Conservation (phyloP, 208 protist species). For the Leishmania lainsoni region DNA sequence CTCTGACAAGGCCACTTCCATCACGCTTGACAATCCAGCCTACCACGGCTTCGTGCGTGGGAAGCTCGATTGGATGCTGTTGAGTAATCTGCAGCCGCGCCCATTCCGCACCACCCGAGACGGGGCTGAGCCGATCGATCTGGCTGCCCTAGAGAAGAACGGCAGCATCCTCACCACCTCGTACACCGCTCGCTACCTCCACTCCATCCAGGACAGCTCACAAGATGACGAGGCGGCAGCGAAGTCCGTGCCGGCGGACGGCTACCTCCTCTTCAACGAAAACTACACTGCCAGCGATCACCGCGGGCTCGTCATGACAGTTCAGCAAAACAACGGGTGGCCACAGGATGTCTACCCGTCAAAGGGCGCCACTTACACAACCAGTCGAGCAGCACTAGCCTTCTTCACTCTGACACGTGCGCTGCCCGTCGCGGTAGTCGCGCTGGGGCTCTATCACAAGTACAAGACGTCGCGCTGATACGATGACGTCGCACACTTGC, state of each 20-base stretch:
- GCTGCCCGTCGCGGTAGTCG: conserved; percentile 20
- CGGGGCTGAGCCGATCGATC: conserved; percentile 31
- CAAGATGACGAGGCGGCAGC: conserved; percentile 18
- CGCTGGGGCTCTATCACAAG: conserved; percentile 24
- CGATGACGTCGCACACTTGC: background rate
- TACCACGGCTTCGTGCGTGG: conserved; percentile 72
- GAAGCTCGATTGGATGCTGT: conserved; percentile 79
- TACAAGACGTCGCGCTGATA: background rate
- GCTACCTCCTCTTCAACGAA: conserved; percentile 83
- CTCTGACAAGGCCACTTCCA: conserved; percentile 60
- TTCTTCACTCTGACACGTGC: conserved; percentile 42
- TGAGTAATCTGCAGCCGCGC: conserved; percentile 59
- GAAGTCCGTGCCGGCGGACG: conserved; percentile 32
- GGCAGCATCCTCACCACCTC: conserved; percentile 32
- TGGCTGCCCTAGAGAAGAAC: conserved; percentile 29
- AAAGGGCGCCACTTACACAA: conserved; percentile 57
- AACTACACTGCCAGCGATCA: conserved; percentile 65
- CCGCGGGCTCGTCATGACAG: conserved; percentile 64
- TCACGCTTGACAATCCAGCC: conserved; percentile 60
- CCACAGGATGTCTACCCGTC: conserved; percentile 45
- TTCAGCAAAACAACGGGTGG: conserved; percentile 42
- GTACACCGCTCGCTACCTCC: conserved; percentile 26
- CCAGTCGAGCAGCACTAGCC: conserved; percentile 18
- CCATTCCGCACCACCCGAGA: conserved; percentile 24
- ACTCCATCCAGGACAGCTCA: conserved; percentile 17